Evolutionary conservation across 176 grass and related monocot genomes (phyloP), one percentile per base, ranked within the genome.

Genomic region (Musa troglodytarum): DNA sequence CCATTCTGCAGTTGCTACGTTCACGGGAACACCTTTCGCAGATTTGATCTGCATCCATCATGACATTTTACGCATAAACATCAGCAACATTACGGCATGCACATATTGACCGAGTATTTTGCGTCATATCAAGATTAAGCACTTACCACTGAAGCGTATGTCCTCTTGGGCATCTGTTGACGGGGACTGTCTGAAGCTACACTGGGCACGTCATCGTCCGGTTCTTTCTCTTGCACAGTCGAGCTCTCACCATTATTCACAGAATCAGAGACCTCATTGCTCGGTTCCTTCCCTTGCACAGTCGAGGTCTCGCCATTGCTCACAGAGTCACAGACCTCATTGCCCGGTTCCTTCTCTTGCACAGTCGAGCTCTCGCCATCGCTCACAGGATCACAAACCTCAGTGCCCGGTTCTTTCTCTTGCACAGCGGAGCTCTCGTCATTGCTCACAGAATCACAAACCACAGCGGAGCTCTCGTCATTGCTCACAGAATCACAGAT

Each of bases 91-190:
- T 43, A 43, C 34, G 34, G 34, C 34, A 43, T 43, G 34, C 6
- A 43, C 34, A 43, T 43, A 43, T 52, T 79, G 76, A 72, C 50
- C 77, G 23, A 82, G 86, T 77, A 43, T 7, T 28, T 62, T 77
- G 61, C 34, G 6, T 24, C 50, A 53, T 12, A 54, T 53, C 50
- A 11, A 73, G 21, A 19, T 11, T 8, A 62, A 23, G 81, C 74
- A 88, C 89, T 11, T 90, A 96, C 93, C 76, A 96, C 92, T 17
- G 89, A 96, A 77, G 93, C 93, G 73, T 92, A 96, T 0, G 88
- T 88, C 82, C 86, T 95, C 78, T 90, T 88, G 61, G 85, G 83
- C 14, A 81, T 85, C 77, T 86, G 80, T n/a, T 90, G 83, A 13
- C 85, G 83, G 0, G 26, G 65, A 8, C 16, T 9, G 3, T 56